Evolutionary conservation across 495 filamentous ascomycete genomes (phyloP).

Genomic region (Aspergillus cavernicola): DNA sequence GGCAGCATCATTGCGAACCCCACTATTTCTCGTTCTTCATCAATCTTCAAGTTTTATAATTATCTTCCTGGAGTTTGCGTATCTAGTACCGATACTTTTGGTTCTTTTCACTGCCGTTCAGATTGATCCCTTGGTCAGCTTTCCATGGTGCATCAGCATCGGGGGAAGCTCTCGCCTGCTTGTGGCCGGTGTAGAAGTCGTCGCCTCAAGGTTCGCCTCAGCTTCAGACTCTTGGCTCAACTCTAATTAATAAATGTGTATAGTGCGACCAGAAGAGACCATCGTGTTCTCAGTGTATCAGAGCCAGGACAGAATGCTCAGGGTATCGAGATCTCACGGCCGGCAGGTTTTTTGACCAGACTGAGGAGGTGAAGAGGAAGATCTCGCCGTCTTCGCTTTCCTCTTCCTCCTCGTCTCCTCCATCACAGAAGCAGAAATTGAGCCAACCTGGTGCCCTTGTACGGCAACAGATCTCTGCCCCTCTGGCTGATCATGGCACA

Average conservation of each 20-base stretch:
- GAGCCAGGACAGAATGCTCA: conserved; percentile 23
- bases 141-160: conserved; percentile 19
- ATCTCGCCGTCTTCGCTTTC: not conserved
- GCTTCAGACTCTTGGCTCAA: not conserved
- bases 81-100: too few relatives aligned
- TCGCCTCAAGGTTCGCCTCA: conserved; percentile 20
- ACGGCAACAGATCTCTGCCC: not conserved
- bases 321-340: conserved; percentile 24
- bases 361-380: conserved; percentile 11
- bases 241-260: not conserved
- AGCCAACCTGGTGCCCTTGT: not conserved
- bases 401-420: not conserved
- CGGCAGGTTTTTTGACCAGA: conserved; percentile 20
- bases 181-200: conserved; percentile 21
- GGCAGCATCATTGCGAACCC: too few relatives aligned
- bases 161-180: conserved; percentile 21
- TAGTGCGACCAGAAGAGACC: conserved; percentile 28
- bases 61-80: not conserved
- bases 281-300: conserved; percentile 25
- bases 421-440: not conserved
- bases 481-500: conserved; percentile 4
- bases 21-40: too few relatives aligned
- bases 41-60: too few relatives aligned
- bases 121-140: not conserved
- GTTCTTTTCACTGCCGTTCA: too few relatives aligned